A percentile compares a stretch with the other conserved stretches of the same genome.
These are phyloP conservation scores for Geotrichum phurueaensis DNA, from an alignment of 1,139 yeast species.

Conservation along the genomic window DNA sequence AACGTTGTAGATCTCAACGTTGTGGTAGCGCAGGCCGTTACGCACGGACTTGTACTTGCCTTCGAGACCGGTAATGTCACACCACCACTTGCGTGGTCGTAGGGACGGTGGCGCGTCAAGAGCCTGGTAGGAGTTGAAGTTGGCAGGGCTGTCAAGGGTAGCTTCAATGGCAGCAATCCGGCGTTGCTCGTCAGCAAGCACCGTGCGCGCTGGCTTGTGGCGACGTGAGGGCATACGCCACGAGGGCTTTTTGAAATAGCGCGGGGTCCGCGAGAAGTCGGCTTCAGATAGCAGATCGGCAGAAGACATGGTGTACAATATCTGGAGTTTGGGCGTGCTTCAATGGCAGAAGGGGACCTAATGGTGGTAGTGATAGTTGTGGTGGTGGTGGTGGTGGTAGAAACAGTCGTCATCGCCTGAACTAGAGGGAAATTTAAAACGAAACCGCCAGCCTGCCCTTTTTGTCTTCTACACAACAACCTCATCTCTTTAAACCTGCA, in stretches of 20 bases:
- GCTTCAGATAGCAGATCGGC: conserved; percentile 22
- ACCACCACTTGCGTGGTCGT: conserved; percentile 73
- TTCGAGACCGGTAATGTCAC: conserved; percentile 88
- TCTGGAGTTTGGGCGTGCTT: background rate
- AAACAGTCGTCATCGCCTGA: background rate
- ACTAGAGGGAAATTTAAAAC: background rate
- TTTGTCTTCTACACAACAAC: background rate
- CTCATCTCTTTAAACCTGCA: background rate
- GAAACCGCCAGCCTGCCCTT: background rate
- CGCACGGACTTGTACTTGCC: conserved; percentile 73
- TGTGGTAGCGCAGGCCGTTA: conserved; percentile 71
- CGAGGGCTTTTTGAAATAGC: conserved; percentile 50
- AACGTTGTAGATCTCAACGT: conserved; percentile 78
- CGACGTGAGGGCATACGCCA: conserved; percentile 52
- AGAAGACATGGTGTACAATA: background rate
- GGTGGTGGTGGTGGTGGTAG: background rate
- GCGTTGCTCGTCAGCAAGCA: conserved; percentile 70
- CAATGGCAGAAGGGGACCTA: background rate
- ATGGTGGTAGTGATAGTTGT: background rate
- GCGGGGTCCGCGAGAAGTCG: conserved; percentile 25
- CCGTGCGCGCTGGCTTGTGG: conserved; percentile 70
- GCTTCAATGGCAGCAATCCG: conserved; percentile 36
- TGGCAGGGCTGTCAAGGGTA: conserved; percentile 2
- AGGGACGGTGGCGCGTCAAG: conserved; percentile 86
- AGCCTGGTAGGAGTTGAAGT: conserved; percentile 29